Percentiles rank a stretch among this genome's conserved stretches.
Conservation (phyloP, 495 filamentous ascomycete species). For the Bombardia bombarda region DNA sequence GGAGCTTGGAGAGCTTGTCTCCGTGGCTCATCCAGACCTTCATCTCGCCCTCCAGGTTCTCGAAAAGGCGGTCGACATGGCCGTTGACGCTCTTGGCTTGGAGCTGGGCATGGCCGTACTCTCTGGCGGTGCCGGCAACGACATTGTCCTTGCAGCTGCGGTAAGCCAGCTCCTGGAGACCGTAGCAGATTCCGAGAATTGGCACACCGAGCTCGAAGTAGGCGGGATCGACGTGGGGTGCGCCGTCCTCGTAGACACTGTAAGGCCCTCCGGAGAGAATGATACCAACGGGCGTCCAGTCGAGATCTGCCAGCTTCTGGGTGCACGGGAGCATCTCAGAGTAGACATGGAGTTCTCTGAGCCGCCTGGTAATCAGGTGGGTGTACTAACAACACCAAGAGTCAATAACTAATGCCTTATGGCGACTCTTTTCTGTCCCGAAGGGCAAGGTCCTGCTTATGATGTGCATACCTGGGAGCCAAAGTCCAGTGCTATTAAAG, state of each 20-base stretch:
- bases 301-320: slow-evolving; percentile 68
- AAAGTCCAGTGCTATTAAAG: neutral
- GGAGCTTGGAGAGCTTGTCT: slow-evolving; percentile 71
- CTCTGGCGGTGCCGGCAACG: slow-evolving; percentile 55
- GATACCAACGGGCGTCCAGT: slow-evolving; percentile 75
- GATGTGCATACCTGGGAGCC: neutral
- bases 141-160: slow-evolving; percentile 61
- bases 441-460: too few relatives aligned
- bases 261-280: slow-evolving; percentile 57
- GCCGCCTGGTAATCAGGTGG: slow-evolving; percentile 7
- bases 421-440: too few relatives aligned
- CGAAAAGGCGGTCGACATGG: slow-evolving; percentile 67
- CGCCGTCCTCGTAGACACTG: slow-evolving; percentile 23
- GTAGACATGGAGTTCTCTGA: slow-evolving; percentile 67
- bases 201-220: slow-evolving; percentile 61
- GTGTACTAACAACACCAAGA: neutral
- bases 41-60: slow-evolving; percentile 56
- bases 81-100: slow-evolving; percentile 35
- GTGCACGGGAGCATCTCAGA: slow-evolving; percentile 92
- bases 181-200: slow-evolving; percentile 64
- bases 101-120: slow-evolving; percentile 26
- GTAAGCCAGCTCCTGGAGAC: slow-evolving; percentile 66
- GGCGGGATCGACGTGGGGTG: slow-evolving; percentile 56
- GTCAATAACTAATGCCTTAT: too few relatives aligned
- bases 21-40: slow-evolving; percentile 77